phyloP scores from a whole-genome alignment of 1,284 basidiomycete genomes.

The Melampsora medusae region DNA sequence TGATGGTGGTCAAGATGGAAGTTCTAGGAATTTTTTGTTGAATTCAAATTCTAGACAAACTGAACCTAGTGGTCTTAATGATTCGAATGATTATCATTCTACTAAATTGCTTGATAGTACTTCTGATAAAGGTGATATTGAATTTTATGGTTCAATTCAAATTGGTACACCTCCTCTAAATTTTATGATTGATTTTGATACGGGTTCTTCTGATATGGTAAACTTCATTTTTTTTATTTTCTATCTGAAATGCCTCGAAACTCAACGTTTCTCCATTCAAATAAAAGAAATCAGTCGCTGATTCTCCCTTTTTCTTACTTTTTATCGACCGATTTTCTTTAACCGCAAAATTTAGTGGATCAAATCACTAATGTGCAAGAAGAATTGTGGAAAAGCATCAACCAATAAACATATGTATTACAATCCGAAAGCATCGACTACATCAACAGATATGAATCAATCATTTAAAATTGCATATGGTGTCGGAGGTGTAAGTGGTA shows the following conservation, averaged over 20 bases:
- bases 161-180: conserved; percentile 47
- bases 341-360: conserved; percentile 20
- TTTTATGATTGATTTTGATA: conserved; percentile 49
- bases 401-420: conserved; percentile 32
- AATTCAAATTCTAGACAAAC: neutral
- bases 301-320: no score
- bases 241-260: no score
- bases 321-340: no score
- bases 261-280: no score
- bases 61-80: neutral
- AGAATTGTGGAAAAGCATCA: conserved; percentile 37
- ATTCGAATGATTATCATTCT: neutral
- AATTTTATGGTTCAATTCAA: conserved; percentile 47
- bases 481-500: conserved; percentile 41
- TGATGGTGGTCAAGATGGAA: neutral
- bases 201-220: conserved; percentile 44
- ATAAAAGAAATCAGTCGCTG: neutral
- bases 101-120: conserved; percentile 26
- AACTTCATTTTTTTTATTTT: neutral
- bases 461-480: conserved; percentile 42
- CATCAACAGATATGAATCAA: conserved; percentile 22
- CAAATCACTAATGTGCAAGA: conserved; percentile 30
- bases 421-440: conserved; percentile 21
- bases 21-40: neutral
- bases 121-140: conserved; percentile 46